A percentile compares a stretch with the other conserved stretches of the same genome.
These are phyloP conservation scores for Russula griseocarnosa DNA, from an alignment of 768 basidiomycete species.

Conservation along the genomic window DNA sequence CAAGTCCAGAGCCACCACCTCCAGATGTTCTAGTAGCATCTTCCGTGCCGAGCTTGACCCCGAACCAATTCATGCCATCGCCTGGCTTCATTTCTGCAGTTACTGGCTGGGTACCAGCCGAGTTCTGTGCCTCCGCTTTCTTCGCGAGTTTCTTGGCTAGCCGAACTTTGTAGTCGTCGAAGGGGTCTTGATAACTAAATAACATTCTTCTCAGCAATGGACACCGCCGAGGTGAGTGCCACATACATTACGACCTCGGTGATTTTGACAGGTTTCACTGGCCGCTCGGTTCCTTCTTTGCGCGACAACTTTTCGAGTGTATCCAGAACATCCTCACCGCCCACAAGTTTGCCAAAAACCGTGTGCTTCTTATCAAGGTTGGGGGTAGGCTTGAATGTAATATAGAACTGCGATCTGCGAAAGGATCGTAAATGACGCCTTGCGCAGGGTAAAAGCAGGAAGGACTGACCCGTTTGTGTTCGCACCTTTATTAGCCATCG, in stretches of 20 bases:
- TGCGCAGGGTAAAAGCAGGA: constrained; percentile 11
- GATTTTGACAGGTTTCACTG: constrained; percentile 80
- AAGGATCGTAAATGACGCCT: constrained; percentile 1
- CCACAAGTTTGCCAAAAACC: constrained; percentile 95
- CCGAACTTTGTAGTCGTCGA: constrained; percentile 85
- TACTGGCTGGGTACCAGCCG: constrained; percentile 30
- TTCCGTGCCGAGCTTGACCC: constrained; percentile 66
- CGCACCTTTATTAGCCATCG: constrained; percentile 95
- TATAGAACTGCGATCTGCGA: constrained; percentile 83
- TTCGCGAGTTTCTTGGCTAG: constrained; percentile 74
- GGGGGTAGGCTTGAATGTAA: constrained; percentile 79
- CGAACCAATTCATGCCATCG: constrained; percentile 84
- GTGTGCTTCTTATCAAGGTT: constrained; percentile 93
- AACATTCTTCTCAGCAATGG: background rate
- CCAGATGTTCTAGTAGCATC: constrained; percentile 33
- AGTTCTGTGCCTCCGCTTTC: constrained; percentile 43
- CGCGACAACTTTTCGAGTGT: constrained; percentile 76
- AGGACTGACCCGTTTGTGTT: constrained; percentile 73
- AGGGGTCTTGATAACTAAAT: constrained; percentile 87
- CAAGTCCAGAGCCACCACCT: constrained; percentile 37
- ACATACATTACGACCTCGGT: constrained; percentile 82
- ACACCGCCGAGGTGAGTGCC: background rate
- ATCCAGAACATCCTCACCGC: constrained; percentile 87
- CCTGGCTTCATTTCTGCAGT: constrained; percentile 51
- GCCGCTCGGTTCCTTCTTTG: constrained; percentile 83